A percentile compares a stretch with the other conserved stretches of the same genome.
These are phyloP conservation scores for Trichoderma gracile DNA, from an alignment of 2,329 filamentous ascomycete species.

Conservation along the genomic window DNA sequence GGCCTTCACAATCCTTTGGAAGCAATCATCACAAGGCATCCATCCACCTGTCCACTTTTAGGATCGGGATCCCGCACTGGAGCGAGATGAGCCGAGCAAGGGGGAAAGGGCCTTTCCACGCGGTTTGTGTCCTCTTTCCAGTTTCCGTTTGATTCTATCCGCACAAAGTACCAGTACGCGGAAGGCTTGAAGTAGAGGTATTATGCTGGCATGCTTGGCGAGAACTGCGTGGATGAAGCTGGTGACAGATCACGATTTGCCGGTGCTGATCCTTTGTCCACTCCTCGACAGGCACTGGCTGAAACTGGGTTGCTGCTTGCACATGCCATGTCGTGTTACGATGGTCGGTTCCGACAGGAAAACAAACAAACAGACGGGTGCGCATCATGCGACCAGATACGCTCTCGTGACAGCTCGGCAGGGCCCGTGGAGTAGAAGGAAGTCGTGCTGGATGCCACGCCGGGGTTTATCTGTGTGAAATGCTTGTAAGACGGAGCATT, in stretches of 20 bases:
- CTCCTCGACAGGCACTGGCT: background rate
- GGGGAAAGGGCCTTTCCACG: background rate
- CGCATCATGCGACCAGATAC: constrained; percentile 3
- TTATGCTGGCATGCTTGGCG: too few relatives aligned
- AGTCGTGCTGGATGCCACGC: background rate
- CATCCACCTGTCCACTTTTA: background rate
- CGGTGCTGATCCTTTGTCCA: background rate
- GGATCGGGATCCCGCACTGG: constrained; percentile 7
- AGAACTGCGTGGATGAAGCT: too few relatives aligned
- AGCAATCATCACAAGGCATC: constrained; percentile 3
- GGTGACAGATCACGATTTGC: background rate
- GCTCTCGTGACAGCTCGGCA: constrained; percentile 11
- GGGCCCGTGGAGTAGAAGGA: background rate
- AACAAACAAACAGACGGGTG: background rate
- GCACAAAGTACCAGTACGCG: background rate
- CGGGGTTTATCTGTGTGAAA: background rate
- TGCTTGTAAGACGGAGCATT: too few relatives aligned
- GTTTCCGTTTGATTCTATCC: background rate
- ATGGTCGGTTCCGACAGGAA: too few relatives aligned
- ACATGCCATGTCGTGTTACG: background rate
- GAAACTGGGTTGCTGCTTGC: background rate
- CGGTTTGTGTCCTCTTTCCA: background rate
- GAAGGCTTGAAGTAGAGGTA: too few relatives aligned
- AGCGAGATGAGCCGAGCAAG: constrained; percentile 19
- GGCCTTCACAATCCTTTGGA: background rate